Percentiles rank a stretch among this genome's conserved stretches.
These are phyloP conservation scores for Leishmania aethiopica DNA, from an alignment of 208 protist genomes.

Conservation along the genomic window DNA sequence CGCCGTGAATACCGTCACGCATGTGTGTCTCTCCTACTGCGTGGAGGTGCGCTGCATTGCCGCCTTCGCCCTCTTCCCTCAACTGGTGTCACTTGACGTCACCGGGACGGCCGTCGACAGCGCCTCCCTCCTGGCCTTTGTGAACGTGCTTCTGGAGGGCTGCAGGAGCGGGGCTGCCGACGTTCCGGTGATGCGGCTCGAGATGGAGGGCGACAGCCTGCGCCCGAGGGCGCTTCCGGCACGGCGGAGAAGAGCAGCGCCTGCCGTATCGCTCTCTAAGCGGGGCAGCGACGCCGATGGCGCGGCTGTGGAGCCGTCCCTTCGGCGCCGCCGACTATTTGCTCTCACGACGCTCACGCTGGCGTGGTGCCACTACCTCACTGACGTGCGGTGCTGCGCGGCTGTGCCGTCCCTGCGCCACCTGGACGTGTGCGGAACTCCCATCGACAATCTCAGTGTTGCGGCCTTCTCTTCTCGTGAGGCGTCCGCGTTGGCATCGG, in stretches of 20 bases:
- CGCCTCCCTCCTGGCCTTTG: slow-evolving; percentile 28
- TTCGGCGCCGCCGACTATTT: slow-evolving; percentile 12
- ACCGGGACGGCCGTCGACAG: slow-evolving; percentile 38
- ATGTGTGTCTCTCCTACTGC: slow-evolving; percentile 29
- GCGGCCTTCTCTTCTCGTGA: slow-evolving; percentile 8
- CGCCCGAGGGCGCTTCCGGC: not conserved
- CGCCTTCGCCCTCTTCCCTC: slow-evolving; percentile 22
- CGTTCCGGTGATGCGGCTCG: not conserved
- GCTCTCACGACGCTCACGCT: slow-evolving; percentile 25
- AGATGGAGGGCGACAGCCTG: not conserved
- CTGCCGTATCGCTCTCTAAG: not conserved
- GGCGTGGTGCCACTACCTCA: slow-evolving; percentile 34
- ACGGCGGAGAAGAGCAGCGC: not conserved
- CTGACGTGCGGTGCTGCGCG: slow-evolving; percentile 29
- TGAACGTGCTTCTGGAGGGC: slow-evolving; percentile 26
- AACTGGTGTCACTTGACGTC: slow-evolving; percentile 23
- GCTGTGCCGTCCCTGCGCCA: slow-evolving; percentile 25
- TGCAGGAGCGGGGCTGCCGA: not conserved
- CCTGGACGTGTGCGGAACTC: slow-evolving; percentile 17
- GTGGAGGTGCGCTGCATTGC: slow-evolving; percentile 32
- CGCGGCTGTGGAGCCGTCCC: not conserved
- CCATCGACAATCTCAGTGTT: slow-evolving; percentile 17
- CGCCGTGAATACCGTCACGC: slow-evolving; percentile 4
- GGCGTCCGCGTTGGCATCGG: not conserved
- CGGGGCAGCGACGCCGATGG: not conserved